A percentile compares a stretch with the other conserved stretches of the same genome.
These are phyloP conservation scores for Metschnikowia proteae DNA, from an alignment of 805 yeast species.

Conservation along the genomic window DNA sequence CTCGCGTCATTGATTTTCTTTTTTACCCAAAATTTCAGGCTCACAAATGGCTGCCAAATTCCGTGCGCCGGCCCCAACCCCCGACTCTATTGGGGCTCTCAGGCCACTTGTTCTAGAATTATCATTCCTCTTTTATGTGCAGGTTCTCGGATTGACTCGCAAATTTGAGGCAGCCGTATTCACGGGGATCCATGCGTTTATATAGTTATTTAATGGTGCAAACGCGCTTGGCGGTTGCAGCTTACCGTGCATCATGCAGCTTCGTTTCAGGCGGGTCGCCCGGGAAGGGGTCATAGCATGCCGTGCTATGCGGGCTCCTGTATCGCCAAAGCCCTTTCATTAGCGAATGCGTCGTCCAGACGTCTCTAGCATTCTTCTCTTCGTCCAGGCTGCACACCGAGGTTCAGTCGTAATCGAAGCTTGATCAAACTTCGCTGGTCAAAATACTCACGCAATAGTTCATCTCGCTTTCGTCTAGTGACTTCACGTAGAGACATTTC, in stretches of 20 bases:
- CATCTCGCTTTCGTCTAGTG: constrained; percentile 73
- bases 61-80: too few relatives aligned
- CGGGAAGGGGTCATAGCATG: too few relatives aligned
- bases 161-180: neutral
- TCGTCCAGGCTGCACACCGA: too few relatives aligned
- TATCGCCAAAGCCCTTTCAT: too few relatives aligned
- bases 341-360: too few relatives aligned
- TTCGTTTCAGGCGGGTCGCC: neutral
- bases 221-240: neutral
- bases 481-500: constrained; percentile 76
- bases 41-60: neutral
- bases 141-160: too few relatives aligned
- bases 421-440: neutral
- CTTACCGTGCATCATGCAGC: neutral
- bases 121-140: too few relatives aligned
- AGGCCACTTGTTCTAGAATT: too few relatives aligned
- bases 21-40: neutral
- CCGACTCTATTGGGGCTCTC: too few relatives aligned
- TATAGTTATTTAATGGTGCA: neutral
- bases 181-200: neutral
- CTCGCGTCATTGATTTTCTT: neutral
- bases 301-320: too few relatives aligned
- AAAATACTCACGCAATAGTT: constrained; percentile 25
- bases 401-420: too few relatives aligned
- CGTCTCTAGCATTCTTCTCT: too few relatives aligned